Evolutionary conservation across 306 rosid genomes (phyloP), one percentile per base, ranked within the genome.

Genomic region (Prinsepia uniflora): DNA sequence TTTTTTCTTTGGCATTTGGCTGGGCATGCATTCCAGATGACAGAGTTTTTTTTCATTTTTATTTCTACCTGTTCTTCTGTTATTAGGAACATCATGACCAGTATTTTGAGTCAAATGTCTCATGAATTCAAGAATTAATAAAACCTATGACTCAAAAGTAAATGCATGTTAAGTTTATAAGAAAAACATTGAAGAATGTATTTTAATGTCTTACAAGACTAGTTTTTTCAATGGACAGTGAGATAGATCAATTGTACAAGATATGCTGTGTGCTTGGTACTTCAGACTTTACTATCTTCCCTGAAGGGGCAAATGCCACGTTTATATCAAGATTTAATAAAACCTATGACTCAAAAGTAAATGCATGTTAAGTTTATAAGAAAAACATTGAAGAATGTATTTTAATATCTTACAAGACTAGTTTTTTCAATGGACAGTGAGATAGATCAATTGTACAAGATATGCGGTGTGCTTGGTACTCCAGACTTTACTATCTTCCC

Each of bases 231-330:
- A 57, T 78, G 77, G 81, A 24, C 89, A 90, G 96, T 83, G 96
- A 86, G 85, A 81, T 90, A 57, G 96, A 90, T 85, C 96, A 90
- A 76, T 70, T 90, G 85, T 80, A 80, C 92, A 88, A 88, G 86
- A 86, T 90, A 80, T 83, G 87, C 75, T 47, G 80, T 67, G 65
- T 90, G 73, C 92, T 88, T 68, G 96, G 96, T 58, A 79, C 79
- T 42, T 95, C 96, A 9, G 95, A 88, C 78, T 72, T 78, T 78
- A 58, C 81, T 74, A 71, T 84, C 68, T 86, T 88, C 75, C 82
- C 90, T 58, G 64, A 76, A 22, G 89, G 89, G 73, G 80, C 82
- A 6, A 80, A 85, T 80, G 78, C 78, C 84, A 60, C 86, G 84
- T 67, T 73, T 88, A 63, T 81, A 75, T 74, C n/a, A n/a, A 18